Percentiles rank a stretch among this genome's conserved stretches.
These are phyloP conservation scores for Clonostachys sp. DNA, from an alignment of 2,329 filamentous ascomycete species.

Conservation along the genomic window DNA sequence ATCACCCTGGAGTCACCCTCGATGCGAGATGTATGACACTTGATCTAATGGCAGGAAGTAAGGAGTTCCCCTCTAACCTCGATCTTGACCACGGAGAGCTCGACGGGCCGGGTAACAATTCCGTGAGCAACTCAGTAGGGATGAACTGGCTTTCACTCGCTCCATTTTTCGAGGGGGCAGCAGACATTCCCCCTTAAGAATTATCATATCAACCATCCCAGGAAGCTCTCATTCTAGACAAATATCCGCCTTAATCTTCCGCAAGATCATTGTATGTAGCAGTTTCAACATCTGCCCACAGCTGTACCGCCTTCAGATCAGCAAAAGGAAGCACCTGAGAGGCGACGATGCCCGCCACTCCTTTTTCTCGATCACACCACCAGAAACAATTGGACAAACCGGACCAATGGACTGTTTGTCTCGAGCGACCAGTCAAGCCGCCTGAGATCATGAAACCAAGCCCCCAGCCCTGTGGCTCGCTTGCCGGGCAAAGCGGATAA, in stretches of 20 bases:
- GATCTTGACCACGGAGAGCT: too few relatives aligned
- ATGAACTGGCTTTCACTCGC: too few relatives aligned
- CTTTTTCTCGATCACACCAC: slow-evolving; percentile 53
- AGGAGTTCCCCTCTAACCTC: too few relatives aligned
- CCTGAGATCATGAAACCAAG: slow-evolving; percentile 44
- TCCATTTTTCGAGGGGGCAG: too few relatives aligned
- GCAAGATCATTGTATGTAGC: slow-evolving; percentile 15
- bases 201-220: too few relatives aligned
- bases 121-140: too few relatives aligned
- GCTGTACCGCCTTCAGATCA: slow-evolving; percentile 20
- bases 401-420: slow-evolving; percentile 44
- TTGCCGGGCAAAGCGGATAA: slow-evolving; percentile 27
- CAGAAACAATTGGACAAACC: slow-evolving; percentile 52
- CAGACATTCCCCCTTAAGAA: too few relatives aligned
- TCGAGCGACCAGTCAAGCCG: slow-evolving; percentile 39
- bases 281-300: slow-evolving; percentile 23
- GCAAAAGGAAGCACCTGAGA: slow-evolving; percentile 38
- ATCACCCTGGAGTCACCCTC: too few relatives aligned
- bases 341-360: slow-evolving; percentile 40
- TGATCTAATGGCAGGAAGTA: too few relatives aligned
- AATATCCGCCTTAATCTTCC: not conserved
- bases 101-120: too few relatives aligned
- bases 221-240: too few relatives aligned
- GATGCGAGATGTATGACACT: too few relatives aligned
- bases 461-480: slow-evolving; percentile 55